These are phyloP conservation scores for Aspergillus ostianus DNA, from an alignment of 495 filamentous ascomycete species.

Conservation along the genomic window DNA sequence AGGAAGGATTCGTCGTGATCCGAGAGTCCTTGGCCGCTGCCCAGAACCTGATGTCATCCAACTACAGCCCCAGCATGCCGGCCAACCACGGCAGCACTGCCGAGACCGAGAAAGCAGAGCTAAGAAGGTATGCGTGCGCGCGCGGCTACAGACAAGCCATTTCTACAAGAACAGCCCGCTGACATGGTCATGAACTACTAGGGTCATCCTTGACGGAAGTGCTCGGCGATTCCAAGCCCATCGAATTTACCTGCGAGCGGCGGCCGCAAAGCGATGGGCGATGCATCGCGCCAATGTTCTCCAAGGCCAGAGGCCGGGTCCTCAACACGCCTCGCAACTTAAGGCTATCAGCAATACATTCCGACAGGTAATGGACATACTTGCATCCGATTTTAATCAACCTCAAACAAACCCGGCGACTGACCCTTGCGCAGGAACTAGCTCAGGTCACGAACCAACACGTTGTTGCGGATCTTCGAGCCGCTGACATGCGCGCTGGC, in stretches of 20 bases:
- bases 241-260: slow-evolving; percentile 77
- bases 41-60: slow-evolving; percentile 69
- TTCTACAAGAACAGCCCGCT: no score
- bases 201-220: slow-evolving; percentile 74
- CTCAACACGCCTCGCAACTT: slow-evolving; percentile 57
- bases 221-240: slow-evolving; percentile 81
- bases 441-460: slow-evolving; percentile 64
- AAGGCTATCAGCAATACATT: slow-evolving; percentile 58
- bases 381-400: not conserved
- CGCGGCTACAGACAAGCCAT: no score
- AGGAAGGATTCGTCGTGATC: slow-evolving; percentile 74
- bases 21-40: slow-evolving; percentile 74
- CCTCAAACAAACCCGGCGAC: not conserved
- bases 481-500: slow-evolving; percentile 62
- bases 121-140: slow-evolving; percentile 59
- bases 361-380: slow-evolving; percentile 53
- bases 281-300: slow-evolving; percentile 67
- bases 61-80: slow-evolving; percentile 56
- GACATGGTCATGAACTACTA: no score
- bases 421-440: slow-evolving; percentile 57
- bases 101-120: slow-evolving; percentile 70
- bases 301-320: slow-evolving; percentile 59
- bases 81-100: slow-evolving; percentile 54
- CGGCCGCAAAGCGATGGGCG: slow-evolving; percentile 76
- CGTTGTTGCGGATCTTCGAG: slow-evolving; percentile 62